Conservation (phyloP, 352 stramenopile genomes). For the Thalassiosira hispida region DNA sequence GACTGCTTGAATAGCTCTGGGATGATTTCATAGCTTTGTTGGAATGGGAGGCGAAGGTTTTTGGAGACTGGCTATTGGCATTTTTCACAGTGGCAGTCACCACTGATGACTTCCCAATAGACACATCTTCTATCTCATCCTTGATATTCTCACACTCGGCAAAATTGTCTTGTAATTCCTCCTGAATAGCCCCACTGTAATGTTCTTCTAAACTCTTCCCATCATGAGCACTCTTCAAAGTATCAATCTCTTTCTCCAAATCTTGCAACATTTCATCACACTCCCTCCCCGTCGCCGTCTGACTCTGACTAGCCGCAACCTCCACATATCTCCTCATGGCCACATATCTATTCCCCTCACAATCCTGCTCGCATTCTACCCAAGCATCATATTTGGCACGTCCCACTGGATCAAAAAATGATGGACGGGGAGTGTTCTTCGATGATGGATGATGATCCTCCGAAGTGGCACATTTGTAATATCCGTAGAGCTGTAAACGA, state of each 20-base stretch:
- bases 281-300: slow-evolving; percentile 24
- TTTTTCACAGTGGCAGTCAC: too few relatives aligned
- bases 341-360: slow-evolving; percentile 17
- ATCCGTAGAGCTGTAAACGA: slow-evolving; percentile 53
- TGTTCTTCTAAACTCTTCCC: too few relatives aligned
- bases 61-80: too few relatives aligned
- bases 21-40: slow-evolving; percentile 8
- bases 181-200: too few relatives aligned
- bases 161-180: too few relatives aligned
- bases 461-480: slow-evolving; percentile 56
- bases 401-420: slow-evolving; percentile 66
- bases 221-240: slow-evolving; percentile 12
- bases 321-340: slow-evolving; percentile 68
- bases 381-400: slow-evolving; percentile 73
- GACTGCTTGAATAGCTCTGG: neutral
- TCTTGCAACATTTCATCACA: slow-evolving; percentile 9
- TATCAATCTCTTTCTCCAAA: neutral
- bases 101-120: too few relatives aligned
- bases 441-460: neutral
- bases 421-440: slow-evolving; percentile 31
- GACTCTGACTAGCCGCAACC: slow-evolving; percentile 36
- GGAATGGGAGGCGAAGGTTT: too few relatives aligned
- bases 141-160: too few relatives aligned
- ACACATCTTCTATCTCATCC: too few relatives aligned
- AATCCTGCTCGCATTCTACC: slow-evolving; percentile 41